A percentile compares a stretch with the other conserved stretches of the same genome.
Evolutionary conservation across 2,329 filamentous ascomycete species (phyloP).

Genomic region (Scedosporium boydii): DNA sequence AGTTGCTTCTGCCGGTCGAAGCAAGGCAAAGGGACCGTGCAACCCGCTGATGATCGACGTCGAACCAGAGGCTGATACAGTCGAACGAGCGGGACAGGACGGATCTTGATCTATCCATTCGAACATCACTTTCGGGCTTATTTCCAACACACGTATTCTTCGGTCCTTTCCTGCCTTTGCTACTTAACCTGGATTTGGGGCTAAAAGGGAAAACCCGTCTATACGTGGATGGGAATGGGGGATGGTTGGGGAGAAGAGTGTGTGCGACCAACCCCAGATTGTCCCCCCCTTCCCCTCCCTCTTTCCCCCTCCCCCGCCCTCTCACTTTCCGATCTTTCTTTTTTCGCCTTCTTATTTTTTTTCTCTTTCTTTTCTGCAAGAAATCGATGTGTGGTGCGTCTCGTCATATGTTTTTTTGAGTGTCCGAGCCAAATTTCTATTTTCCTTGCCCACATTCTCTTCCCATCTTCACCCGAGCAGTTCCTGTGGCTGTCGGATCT

Average conservation of each 20-base stretch:
- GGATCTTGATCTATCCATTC: neutral
- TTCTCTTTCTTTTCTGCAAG: neutral
- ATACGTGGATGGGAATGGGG: neutral
- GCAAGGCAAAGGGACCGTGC: neutral
- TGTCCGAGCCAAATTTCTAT: neutral
- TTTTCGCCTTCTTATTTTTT: neutral
- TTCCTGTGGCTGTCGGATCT: neutral
- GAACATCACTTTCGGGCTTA: neutral
- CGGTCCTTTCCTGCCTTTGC: neutral
- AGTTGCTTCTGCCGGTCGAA: neutral
- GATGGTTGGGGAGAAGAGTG: neutral
- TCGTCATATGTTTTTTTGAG: neutral
- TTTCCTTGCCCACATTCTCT: neutral
- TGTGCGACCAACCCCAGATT: neutral
- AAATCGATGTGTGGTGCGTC: too few species aligned
- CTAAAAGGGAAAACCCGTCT: neutral
- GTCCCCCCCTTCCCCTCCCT: neutral
- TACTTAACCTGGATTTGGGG: neutral
- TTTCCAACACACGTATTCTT: neutral
- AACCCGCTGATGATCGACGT: constrained; percentile 1
- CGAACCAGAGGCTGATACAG: constrained; percentile 4
- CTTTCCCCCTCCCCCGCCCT: neutral
- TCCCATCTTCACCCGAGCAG: neutral
- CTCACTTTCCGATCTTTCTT: neutral
- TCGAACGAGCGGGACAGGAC: neutral